A percentile compares a stretch with the other conserved stretches of the same genome.
Evolutionary conservation across 345 rosid species (phyloP).

Genomic region (Crucihimalaya himalaica): DNA sequence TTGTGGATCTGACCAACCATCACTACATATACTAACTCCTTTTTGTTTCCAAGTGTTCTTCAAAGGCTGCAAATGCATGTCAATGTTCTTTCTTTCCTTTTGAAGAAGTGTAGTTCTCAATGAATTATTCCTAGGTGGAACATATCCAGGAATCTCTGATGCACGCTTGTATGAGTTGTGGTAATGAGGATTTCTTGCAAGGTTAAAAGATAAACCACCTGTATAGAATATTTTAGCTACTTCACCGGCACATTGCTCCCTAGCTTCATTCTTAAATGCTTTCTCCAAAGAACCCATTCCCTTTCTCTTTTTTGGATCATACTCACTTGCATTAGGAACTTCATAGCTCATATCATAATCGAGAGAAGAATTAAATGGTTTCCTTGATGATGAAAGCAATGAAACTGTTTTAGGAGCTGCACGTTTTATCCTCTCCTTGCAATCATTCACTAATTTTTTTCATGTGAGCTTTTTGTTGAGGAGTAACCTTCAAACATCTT

Average conservation of each 20-base stretch:
- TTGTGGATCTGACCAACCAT: conserved; percentile 8
- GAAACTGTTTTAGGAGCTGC: not conserved
- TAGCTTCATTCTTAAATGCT: too few relatives aligned
- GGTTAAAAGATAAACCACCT: too few relatives aligned
- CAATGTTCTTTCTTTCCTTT: conserved; percentile 11
- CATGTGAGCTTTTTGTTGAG: not conserved
- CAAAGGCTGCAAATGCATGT: not conserved
- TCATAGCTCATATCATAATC: conserved; percentile 10
- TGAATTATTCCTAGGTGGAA: not conserved
- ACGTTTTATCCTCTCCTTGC: not conserved
- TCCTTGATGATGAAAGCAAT: not conserved
- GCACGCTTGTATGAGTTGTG: not conserved
- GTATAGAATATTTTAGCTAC: too few relatives aligned
- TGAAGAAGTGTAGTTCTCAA: not conserved
- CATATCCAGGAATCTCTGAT: not conserved
- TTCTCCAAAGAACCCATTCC: too few relatives aligned
- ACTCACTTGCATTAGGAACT: not conserved
- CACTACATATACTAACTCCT: conserved; percentile 16
- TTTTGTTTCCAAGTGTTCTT: not conserved
- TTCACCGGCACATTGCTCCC: too few relatives aligned
- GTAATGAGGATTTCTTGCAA: too few relatives aligned
- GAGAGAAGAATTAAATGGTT: not conserved
- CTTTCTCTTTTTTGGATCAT: not conserved
- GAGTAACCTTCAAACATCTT: not conserved
- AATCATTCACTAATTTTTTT: not conserved